Evolutionary conservation across 306 rosid species (phyloP), one percentile per base, ranked within the genome.

Genomic region (Cucumis melo): DNA sequence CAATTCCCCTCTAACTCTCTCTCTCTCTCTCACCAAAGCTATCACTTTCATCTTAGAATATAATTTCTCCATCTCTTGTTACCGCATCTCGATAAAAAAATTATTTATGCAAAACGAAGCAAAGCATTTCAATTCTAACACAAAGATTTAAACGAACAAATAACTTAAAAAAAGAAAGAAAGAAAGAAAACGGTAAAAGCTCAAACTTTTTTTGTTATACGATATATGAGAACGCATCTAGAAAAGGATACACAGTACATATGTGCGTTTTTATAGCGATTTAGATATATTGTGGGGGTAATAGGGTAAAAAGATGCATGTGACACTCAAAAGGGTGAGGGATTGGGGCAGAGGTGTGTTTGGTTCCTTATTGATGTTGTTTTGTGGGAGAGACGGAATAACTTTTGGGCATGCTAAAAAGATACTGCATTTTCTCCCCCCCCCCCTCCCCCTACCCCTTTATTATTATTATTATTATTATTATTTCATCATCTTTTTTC

Each of bases 321-420:
- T 68, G 57, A 6, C 20, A 68, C 17, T 67, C 15, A 1, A 36
- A 62, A 64, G n/a, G 29, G 29, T n/a, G n/a, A 2, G 24, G 8
- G 48, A n/a, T 39, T 39, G 17, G 51, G 73, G 51, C 27, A 39
- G 15, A 57, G 74, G 23, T 19, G 16, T 24, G 10, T 48, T 84
- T 88, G 87, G 92, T 88, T 91, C 82, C 84, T 75, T 88, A 79
- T 81, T 82, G 84, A 84, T 91, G 92, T 85, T 91, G 77, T 87
- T 74, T 88, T 90, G 97, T 89, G 89, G 87, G 91, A 93, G 83
- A 85, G 89, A 88, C 91, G 98, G 97, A 91, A 90, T 89, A 88
- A 83, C 93, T 91, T 91, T 85, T 86, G 85, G 39, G 38, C 91
- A 75, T 79, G 84, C 84, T 75, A 88, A 82, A 91, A 87, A 91